Evolutionary conservation across 768 basidiomycete species (phyloP).

Genomic region (Rhodotorula babjevae): DNA sequence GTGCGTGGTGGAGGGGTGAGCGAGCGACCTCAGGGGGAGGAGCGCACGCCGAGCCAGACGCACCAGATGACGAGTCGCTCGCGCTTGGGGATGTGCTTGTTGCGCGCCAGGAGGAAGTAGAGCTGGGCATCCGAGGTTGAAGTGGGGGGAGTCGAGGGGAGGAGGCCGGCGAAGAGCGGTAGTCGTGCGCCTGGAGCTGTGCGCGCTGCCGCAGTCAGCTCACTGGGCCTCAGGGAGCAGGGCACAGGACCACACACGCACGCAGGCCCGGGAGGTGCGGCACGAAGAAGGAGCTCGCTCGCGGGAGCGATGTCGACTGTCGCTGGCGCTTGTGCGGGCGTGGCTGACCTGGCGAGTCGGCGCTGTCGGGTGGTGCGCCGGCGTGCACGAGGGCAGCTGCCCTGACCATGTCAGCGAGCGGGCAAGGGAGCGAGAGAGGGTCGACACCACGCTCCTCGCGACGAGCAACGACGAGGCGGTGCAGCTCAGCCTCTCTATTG

Average conservation of each 20-base stretch:
- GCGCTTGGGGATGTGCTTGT: constrained; percentile 75
- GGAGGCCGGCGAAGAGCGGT: constrained; percentile 72
- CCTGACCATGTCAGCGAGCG: background rate
- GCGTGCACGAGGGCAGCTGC: background rate
- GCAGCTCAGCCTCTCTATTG: too few species aligned
- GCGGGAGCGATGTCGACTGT: background rate
- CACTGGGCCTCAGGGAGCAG: background rate
- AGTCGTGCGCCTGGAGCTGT: constrained; percentile 61
- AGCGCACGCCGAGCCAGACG: background rate
- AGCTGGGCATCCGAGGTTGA: constrained; percentile 60
- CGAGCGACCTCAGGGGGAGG: background rate
- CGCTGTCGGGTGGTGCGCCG: fast-evolving
- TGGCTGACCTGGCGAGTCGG: background rate
- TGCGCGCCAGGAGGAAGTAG: constrained; percentile 85
- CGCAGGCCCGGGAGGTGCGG: background rate
- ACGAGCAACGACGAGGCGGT: too few species aligned
- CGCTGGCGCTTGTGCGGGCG: background rate
- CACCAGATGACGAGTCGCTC: constrained; percentile 85
- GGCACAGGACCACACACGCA: background rate
- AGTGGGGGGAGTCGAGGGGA: constrained; percentile 51
- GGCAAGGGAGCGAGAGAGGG: background rate
- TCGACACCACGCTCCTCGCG: too few species aligned
- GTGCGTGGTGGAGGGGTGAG: constrained; percentile 2
- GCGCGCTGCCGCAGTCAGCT: constrained; percentile 52
- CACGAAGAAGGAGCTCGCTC: background rate